A percentile compares a stretch with the other conserved stretches of the same genome.
Conservation (phyloP, 192 early-diverging fungal genomes). For the Linnemannia hyalina region DNA sequence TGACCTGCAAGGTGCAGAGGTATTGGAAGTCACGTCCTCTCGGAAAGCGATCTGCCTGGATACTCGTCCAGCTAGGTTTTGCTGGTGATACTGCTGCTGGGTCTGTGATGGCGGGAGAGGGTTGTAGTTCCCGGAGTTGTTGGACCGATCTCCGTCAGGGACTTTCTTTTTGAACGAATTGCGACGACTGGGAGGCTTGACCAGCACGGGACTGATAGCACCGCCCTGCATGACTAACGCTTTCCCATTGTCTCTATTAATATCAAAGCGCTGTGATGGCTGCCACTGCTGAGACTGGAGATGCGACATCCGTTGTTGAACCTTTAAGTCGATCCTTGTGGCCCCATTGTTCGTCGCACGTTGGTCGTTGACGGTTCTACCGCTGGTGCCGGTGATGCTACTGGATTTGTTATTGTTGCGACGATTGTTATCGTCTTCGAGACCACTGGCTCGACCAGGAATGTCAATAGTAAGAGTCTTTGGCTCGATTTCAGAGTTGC, state of each 20-base stretch:
- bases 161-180: neutral
- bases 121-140: neutral
- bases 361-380: neutral
- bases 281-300: neutral
- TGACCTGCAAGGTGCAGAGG: neutral
- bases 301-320: neutral
- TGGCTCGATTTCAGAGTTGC: neutral
- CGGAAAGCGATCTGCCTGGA: neutral
- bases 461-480: neutral
- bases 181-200: neutral
- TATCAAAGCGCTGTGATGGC: neutral
- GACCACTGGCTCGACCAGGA: constrained; percentile 19
- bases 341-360: neutral
- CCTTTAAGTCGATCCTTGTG: neutral
- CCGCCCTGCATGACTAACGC: neutral
- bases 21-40: neutral
- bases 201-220: neutral
- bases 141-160: neutral
- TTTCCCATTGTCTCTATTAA: neutral
- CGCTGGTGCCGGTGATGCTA: no score
- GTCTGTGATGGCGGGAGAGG: neutral
- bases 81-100: neutral
- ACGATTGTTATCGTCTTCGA: neutral
- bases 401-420: neutral
- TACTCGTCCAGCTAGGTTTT: neutral